Conservation (phyloP, 768 basidiomycete genomes). For the Phanerodontia chrysosporium region DNA sequence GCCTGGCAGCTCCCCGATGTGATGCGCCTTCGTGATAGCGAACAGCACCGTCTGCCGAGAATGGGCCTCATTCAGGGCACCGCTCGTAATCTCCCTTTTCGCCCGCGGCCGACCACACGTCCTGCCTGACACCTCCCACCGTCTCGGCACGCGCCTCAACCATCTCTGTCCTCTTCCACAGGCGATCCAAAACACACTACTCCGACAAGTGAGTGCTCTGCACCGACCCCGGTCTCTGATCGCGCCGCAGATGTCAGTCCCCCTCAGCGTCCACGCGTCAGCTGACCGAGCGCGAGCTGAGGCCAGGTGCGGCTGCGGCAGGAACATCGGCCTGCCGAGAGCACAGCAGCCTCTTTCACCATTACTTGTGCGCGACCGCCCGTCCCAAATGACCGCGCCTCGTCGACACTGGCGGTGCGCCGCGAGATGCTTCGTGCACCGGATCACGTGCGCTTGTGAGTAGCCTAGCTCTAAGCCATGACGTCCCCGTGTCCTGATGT, state of each 20-base stretch:
- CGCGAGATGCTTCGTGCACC: neutral
- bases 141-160: too few species aligned
- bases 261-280: too few species aligned
- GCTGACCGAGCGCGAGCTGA: slow-evolving; percentile 8
- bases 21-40: too few species aligned
- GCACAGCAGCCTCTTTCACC: slow-evolving; percentile 8
- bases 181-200: slow-evolving; percentile 27
- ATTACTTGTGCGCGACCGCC: slow-evolving; percentile 2
- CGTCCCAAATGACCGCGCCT: neutral
- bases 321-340: slow-evolving; percentile 2
- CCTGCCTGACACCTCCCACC: too few species aligned
- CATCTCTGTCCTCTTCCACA: slow-evolving; percentile 32
- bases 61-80: too few species aligned
- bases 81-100: too few species aligned
- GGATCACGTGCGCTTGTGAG: neutral
- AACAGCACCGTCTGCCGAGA: too few species aligned
- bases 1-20: too few species aligned
- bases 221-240: too few species aligned
- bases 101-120: too few species aligned
- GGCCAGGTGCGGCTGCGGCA: slow-evolving; percentile 9
- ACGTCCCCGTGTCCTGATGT: too few species aligned
- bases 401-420: neutral
- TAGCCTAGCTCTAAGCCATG: neutral
- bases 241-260: too few species aligned
- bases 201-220: slow-evolving; percentile 24